Evolutionary conservation across 1,284 basidiomycete species (phyloP), one percentile per base, ranked within the genome.

Genomic region (Pyrrhoderma lamaoense): DNA sequence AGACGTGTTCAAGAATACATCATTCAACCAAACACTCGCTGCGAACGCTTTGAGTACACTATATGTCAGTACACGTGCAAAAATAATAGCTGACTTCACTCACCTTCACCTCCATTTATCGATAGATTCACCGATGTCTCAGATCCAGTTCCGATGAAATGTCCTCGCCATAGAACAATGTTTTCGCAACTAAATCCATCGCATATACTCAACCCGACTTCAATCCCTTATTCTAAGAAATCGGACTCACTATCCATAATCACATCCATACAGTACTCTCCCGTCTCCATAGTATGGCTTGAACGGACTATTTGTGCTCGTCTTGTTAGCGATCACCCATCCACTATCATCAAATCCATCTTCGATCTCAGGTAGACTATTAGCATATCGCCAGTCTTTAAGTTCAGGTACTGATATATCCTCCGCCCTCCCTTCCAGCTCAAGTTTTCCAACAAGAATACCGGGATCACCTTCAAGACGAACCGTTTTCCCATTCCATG

Each of bases 111-210:
- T 9, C 89, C 89, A 57, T 88, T 87, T 59, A 91, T 81, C 0
- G 80, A 81, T 8, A 91, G 64, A 55, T 85, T 84, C 11, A 82
- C 76, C 21, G 74, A 82, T 53, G 72, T 78, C 59, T 80, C 78
- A 1, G 62, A 60, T 5, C 79, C 78, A 0, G 74, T 79, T 0
- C 75, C 76, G 13, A 66, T 71, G 64, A 92, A 92, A 62, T 87
- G 82, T 1, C 89, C 89, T 43, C 87, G 75, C 86, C 86, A 92
- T 8, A 92, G 67, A 21, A 89, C 81, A 8, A 74, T 70, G 57
- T 87, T 87, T 64, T 89, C 86, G 56, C 87, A 88, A 65, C 87
- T 87, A 53, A n/a, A n/a, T n/a, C n/a, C n/a, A n/a, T n/a, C n/a
- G n/a, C n/a, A n/a, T n/a, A n/a, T n/a, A n/a, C n/a, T n/a, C n/a